Conservation (phyloP, 78 protist genomes). For the Capsaspora owczarzaki region DNA sequence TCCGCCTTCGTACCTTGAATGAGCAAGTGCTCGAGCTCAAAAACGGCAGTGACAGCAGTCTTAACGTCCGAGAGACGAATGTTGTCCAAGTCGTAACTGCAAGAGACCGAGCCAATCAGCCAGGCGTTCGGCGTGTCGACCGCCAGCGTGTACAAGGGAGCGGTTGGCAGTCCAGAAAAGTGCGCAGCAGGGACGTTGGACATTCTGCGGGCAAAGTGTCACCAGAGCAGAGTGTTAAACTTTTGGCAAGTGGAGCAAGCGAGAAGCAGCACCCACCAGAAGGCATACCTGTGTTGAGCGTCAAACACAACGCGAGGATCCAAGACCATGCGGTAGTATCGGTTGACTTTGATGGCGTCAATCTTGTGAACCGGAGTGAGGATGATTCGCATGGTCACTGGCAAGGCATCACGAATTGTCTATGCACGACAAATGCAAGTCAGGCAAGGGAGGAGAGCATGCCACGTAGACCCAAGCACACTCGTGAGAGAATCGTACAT, state of each 20-base stretch:
- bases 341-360: not conserved
- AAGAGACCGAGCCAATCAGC: slow-evolving; percentile 5
- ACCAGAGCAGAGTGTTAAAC: too few species aligned
- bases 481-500: too few species aligned
- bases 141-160: slow-evolving; percentile 1
- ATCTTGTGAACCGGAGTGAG: not conserved
- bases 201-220: not conserved
- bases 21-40: slow-evolving; percentile 23
- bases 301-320: too few species aligned
- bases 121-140: slow-evolving; percentile 38
- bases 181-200: not conserved
- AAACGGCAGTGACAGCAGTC: not conserved
- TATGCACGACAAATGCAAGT: too few species aligned
- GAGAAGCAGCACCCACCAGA: too few species aligned
- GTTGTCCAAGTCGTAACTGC: slow-evolving; percentile 54
- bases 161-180: not conserved
- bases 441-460: too few species aligned
- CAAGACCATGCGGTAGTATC: not conserved
- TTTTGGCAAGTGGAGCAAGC: too few species aligned
- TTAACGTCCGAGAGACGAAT: not conserved
- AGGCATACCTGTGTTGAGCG: too few species aligned
- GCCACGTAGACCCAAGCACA: too few species aligned
- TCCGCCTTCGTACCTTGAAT: not conserved
- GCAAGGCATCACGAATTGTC: not conserved
- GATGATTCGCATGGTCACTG: not conserved